These are phyloP conservation scores for Sodiomyces alkalinus DNA, from an alignment of 2,329 filamentous ascomycete genomes.

Conservation along the genomic window DNA sequence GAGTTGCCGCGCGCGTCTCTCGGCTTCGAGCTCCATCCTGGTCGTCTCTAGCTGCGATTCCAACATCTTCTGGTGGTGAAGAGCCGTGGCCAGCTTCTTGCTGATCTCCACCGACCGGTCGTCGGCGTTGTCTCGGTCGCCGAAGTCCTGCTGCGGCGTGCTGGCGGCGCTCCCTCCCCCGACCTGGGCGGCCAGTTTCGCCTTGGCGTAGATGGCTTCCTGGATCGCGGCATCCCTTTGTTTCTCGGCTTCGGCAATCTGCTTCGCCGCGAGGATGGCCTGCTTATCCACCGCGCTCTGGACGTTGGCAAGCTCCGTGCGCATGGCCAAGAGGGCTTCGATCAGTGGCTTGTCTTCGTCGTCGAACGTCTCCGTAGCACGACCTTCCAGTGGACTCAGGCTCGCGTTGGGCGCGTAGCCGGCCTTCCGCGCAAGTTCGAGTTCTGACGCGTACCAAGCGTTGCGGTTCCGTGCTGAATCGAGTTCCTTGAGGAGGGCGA, in stretches of 20 bases:
- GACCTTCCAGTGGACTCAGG: slow-evolving; percentile 61
- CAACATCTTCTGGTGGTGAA: slow-evolving; percentile 69
- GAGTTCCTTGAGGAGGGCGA: slow-evolving; percentile 70
- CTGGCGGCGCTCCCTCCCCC: slow-evolving; percentile 44
- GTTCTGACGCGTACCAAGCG: slow-evolving; percentile 92
- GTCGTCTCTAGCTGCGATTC: slow-evolving; percentile 58
- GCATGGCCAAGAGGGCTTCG: slow-evolving; percentile 85
- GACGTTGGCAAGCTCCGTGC: slow-evolving; percentile 74
- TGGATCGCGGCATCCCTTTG: slow-evolving; percentile 89
- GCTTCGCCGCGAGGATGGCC: slow-evolving; percentile 67
- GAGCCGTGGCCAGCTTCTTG: slow-evolving; percentile 65
- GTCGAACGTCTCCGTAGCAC: slow-evolving; percentile 62
- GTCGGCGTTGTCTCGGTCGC: slow-evolving; percentile 42
- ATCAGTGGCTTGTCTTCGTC: slow-evolving; percentile 88
- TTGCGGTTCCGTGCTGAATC: slow-evolving; percentile 75
- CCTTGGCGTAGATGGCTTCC: slow-evolving; percentile 89
- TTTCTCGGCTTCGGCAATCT: slow-evolving; percentile 86
- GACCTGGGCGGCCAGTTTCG: slow-evolving; percentile 68
- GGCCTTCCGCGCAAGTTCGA: slow-evolving; percentile 79
- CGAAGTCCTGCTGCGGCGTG: slow-evolving; percentile 44
- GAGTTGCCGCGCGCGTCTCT: slow-evolving; percentile 64
- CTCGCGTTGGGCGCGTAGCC: slow-evolving; percentile 66
- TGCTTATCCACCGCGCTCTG: slow-evolving; percentile 84
- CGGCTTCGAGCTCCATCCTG: slow-evolving; percentile 58
- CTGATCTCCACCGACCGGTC: slow-evolving; percentile 62